A percentile compares a stretch with the other conserved stretches of the same genome.
These are phyloP conservation scores for Candida dubliniensis DNA, from an alignment of 1,139 yeast species.

Conservation along the genomic window DNA sequence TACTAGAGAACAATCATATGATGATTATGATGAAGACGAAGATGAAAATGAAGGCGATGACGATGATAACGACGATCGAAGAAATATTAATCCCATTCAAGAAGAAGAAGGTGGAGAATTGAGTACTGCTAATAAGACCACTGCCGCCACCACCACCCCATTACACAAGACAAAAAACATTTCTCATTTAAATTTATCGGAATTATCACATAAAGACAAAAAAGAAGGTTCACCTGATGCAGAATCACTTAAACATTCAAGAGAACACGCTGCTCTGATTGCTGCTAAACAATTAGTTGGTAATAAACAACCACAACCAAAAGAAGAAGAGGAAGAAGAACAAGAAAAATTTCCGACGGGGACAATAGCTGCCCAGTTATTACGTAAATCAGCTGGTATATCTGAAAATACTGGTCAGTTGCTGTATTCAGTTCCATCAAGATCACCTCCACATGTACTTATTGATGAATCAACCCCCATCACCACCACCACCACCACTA, in stretches of 20 bases:
- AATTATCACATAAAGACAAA: constrained; percentile 19
- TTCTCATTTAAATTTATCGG: constrained; percentile 44
- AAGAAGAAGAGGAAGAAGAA: neutral
- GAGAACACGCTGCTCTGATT: constrained; percentile 12
- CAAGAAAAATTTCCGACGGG: too few species aligned
- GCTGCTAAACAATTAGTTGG: constrained; percentile 9
- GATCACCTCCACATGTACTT: constrained; percentile 4
- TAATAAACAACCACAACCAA: neutral
- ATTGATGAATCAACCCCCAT: neutral
- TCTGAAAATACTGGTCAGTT: neutral
- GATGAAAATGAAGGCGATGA: constrained; percentile 12
- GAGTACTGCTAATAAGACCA: constrained; percentile 9
- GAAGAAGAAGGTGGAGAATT: constrained; percentile 9
- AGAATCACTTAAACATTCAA: constrained; percentile 7
- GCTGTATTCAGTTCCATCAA: constrained; percentile 4
- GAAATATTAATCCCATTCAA: constrained; percentile 4
- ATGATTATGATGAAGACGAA: constrained; percentile 18
- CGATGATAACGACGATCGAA: constrained; percentile 8
- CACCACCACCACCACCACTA: constrained; percentile 8
- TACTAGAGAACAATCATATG: constrained; percentile 32
- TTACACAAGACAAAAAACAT: constrained; percentile 35
- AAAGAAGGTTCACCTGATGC: constrained; percentile 12
- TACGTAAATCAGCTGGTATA: neutral
- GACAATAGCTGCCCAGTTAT: neutral
- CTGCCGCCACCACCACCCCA: too few species aligned